Evolutionary conservation across 306 rosid species (phyloP), one percentile per base, ranked within the genome.

Genomic region (barrel medic (Medicago truncatula)): DNA sequence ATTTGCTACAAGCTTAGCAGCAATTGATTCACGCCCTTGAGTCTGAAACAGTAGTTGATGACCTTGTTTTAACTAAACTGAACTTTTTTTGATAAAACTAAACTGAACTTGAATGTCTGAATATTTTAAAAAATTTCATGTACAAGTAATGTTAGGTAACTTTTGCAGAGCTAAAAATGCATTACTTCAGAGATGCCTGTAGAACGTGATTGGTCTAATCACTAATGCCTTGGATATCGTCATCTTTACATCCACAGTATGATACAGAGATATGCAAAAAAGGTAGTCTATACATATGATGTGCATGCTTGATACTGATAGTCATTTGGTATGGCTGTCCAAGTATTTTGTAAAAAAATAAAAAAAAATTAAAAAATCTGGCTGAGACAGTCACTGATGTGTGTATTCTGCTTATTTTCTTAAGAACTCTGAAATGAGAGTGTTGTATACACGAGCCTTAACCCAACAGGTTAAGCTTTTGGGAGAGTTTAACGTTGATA

Each of bases 1-100:
- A 87, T 96, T 96, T 73, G 99, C 99, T 52, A 96, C 98, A 80
- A 96, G 99, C 84, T 96, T 96, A 78, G 99, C 99, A 11, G 99
- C 98, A 83, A 96, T 96, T n/a, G 99, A 96, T 86, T 96, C 98
- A 75, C 98, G 99, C 59, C 98, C 99, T 86, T 92, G 98, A 68
- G 93, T 89, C 98, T 96, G 93, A 76, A 77, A 87, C 43, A 70
- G 60, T 8, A 50, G 39, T 67, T 36, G 8, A 46, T 75, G 49
- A 82, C 60, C 57, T 36, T 62, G 53, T 41, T 41, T 38, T 76
- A 40, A 76, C 69, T n/a, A 63, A 59, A 74, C 31, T 50, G 36
- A 62, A 76, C 64, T 70, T 47, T 28, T 28, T 28, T 28, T 28
- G 31, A 28, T 4, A 28, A 28, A 40, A 76, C 69, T 13, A 63